A percentile compares a stretch with the other conserved stretches of the same genome.
Conservation (phyloP, 768 basidiomycete genomes). For the Pisolithus sp. region DNA sequence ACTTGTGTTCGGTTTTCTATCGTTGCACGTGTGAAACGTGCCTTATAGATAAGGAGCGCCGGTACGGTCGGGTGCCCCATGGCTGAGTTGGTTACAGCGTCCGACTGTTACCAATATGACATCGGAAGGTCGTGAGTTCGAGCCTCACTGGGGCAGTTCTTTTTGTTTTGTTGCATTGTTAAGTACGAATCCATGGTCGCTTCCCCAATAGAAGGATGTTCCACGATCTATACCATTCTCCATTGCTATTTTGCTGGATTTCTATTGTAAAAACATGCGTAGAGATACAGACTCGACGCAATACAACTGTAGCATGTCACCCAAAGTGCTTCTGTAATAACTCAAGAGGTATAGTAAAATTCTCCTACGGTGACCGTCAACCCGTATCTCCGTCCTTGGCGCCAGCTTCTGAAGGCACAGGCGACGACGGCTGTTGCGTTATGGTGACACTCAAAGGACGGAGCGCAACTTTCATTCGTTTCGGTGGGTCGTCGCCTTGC, state of each 20-base stretch:
- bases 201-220: neutral
- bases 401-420: constrained; percentile 54
- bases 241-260: neutral
- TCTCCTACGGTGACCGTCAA: constrained; percentile 24
- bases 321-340: neutral
- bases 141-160: constrained; percentile 45
- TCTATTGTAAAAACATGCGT: neutral
- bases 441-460: constrained; percentile 30
- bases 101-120: constrained; percentile 34
- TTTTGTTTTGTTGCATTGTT: neutral
- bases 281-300: neutral
- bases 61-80: constrained; percentile 33
- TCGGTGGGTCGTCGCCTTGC: constrained; percentile 40
- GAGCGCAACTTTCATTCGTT: constrained; percentile 73
- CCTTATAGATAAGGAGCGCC: neutral
- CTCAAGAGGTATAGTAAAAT: neutral
- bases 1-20: too few relatives aligned
- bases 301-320: neutral
- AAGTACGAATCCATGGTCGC: too few relatives aligned
- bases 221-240: neutral
- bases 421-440: constrained; percentile 31
- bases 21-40: neutral
- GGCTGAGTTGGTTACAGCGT: constrained; percentile 48
- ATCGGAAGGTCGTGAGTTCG: constrained; percentile 52
- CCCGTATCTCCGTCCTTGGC: constrained; percentile 74